Conservation (phyloP, 2,329 filamentous ascomycete genomes). For the Fusarium buharicum region DNA sequence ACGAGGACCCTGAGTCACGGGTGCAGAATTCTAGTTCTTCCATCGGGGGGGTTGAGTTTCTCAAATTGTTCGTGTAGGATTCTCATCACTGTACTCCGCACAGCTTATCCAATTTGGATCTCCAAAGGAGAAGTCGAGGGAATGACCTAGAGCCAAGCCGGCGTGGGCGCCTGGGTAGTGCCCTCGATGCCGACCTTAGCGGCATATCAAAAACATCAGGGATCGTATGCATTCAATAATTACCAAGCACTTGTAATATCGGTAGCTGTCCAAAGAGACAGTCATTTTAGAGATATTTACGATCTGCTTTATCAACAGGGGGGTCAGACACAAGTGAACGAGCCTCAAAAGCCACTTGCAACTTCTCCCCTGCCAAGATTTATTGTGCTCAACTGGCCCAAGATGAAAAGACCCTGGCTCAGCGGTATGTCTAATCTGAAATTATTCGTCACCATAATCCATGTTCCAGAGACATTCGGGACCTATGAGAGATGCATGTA, state of each 20-base stretch:
- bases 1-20: conserved; percentile 14
- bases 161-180: background rate
- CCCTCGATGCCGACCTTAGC: conserved; percentile 19
- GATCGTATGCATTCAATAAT: background rate
- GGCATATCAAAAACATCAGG: conserved; percentile 12
- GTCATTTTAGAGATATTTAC: background rate
- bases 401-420: conserved; percentile 4
- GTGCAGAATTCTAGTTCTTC: conserved; percentile 15
- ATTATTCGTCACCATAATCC: conserved; percentile 17
- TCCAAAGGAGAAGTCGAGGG: background rate
- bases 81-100: background rate
- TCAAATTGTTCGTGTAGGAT: conserved; percentile 1
- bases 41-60: background rate
- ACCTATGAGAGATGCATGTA: conserved; percentile 4
- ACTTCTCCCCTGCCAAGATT: conserved; percentile 33
- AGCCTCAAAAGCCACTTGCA: conserved; percentile 27
- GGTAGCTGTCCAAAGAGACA: background rate
- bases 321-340: conserved; percentile 1
- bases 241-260: background rate
- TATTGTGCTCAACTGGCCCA: conserved; percentile 5
- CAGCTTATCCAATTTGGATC: background rate
- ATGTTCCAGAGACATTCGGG: conserved; percentile 12
- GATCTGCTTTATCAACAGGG: conserved; percentile 8
- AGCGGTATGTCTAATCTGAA: conserved; percentile 14
- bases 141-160: conserved; percentile 5